phyloP scores from a whole-genome alignment of 345 rosid genomes.

The Zanthoxylum bungeanum region DNA sequence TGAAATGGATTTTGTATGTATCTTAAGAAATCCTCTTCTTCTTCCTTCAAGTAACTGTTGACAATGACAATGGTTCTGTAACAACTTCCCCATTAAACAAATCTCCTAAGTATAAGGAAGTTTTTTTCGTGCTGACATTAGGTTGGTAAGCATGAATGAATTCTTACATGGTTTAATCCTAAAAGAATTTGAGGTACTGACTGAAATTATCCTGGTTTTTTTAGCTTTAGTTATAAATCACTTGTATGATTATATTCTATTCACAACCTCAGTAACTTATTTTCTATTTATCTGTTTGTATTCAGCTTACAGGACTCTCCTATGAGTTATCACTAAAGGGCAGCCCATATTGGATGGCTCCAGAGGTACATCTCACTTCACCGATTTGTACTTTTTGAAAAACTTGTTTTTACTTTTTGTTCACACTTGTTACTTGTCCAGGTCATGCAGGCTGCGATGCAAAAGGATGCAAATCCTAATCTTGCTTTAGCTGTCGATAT shows the following conservation, averaged over 20 bases:
- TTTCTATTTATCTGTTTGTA: constrained; percentile 4
- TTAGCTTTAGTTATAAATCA: neutral
- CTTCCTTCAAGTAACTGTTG: neutral
- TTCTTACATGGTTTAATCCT: neutral
- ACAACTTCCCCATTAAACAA: neutral
- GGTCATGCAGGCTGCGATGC: constrained; percentile 51
- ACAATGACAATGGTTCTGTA: neutral
- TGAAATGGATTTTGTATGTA: neutral
- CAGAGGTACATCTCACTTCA: constrained; percentile 47
- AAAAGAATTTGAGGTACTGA: neutral
- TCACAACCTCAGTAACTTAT: neutral
- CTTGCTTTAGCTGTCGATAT: constrained; percentile 74
- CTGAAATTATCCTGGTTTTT: too few relatives aligned
- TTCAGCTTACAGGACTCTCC: constrained; percentile 52
- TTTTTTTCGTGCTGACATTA: neutral
- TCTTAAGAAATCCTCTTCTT: neutral
- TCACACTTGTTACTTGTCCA: constrained; percentile 22
- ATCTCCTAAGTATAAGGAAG: neutral
- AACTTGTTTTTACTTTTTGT: neutral
- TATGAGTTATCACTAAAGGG: constrained; percentile 65
- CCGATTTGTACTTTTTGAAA: neutral
- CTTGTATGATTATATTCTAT: constrained; percentile 6
- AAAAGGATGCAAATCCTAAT: constrained; percentile 40
- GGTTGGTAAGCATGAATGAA: neutral
- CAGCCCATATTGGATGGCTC: constrained; percentile 88